Percentiles rank a stretch among this genome's conserved stretches.
Evolutionary conservation across 371 early-diverging fungal species (phyloP).

Genomic region (Catenaria anguillulae): DNA sequence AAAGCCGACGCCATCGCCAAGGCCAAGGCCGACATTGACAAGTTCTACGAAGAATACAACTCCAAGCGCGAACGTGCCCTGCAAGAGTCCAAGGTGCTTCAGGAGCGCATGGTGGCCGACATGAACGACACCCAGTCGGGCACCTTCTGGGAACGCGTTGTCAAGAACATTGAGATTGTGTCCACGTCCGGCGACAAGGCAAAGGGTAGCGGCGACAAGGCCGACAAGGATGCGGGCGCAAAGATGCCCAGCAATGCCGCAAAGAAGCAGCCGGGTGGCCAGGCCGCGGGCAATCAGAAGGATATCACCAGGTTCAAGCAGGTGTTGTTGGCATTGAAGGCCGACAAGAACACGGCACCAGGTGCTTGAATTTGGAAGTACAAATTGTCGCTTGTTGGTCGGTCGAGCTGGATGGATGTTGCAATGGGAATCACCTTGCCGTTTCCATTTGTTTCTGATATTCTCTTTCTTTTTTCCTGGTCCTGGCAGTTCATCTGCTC

Average conservation of each 20-base stretch:
- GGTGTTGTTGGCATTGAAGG: slow-evolving; percentile 58
- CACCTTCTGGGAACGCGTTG: slow-evolving; percentile 58
- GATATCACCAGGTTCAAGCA: slow-evolving; percentile 60
- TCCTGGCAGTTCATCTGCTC: too few species aligned
- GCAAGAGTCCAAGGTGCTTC: slow-evolving; percentile 39
- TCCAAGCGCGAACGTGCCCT: slow-evolving; percentile 66
- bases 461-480: too few species aligned
- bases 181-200: too few species aligned
- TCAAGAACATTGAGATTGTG: slow-evolving; percentile 47
- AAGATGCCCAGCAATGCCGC: slow-evolving; percentile 15
- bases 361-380: too few species aligned
- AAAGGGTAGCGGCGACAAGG: slow-evolving; percentile 10
- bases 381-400: too few species aligned
- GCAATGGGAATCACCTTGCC: too few species aligned
- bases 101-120: slow-evolving; percentile 30
- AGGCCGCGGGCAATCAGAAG: not conserved
- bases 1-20: slow-evolving; percentile 49
- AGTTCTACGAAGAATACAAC: slow-evolving; percentile 89
- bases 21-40: slow-evolving; percentile 71
- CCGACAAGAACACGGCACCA: slow-evolving; percentile 56
- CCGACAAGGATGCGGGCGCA: slow-evolving; percentile 14
- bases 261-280: slow-evolving; percentile 9
- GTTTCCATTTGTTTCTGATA: too few species aligned
- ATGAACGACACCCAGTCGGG: slow-evolving; percentile 46
- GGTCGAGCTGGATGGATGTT: too few species aligned